Base-by-base conservation (phyloP, 192 early-diverging fungal species). In the Dimargaris cristalligena region DNA sequence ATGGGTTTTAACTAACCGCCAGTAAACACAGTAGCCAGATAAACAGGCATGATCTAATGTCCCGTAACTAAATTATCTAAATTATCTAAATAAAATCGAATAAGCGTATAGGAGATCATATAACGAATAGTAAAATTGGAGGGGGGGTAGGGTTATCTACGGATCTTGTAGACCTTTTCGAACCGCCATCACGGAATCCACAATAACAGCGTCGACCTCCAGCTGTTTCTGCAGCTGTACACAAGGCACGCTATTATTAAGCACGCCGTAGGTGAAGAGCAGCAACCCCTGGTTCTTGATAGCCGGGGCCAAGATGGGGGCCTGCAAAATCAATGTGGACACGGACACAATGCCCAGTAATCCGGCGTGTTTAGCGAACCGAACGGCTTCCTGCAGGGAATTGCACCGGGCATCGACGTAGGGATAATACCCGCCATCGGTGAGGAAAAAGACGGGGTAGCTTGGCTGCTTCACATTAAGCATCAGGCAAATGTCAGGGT, bases 361-460 rank as follows among this genome's bases (percentile, higher is more conserved):
- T 23, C 80, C 77, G 0, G 82, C 75, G 44, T 75, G 75, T 26
- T 80, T 78, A 56, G 88, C 88, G 63, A 94, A 83, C 18, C 79
- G 68, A 41, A 90, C 80, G 0, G 94, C 91, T 1, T 75, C 77
- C 31, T 82, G 78, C 25, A 94, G 70, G 23, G 84, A 85, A 65
- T 91, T 90, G 62, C 81, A 85, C 14, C 94, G 78, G 44, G 71
- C 70, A 62, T 97, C 92, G 2, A 80, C 83, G 70, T 87, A 82
- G 8, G 66, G 71, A 1, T 75, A 65, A 28, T 79, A 80, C 29
- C 90, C 90, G 31, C 80, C 89, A 56, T 90, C 87, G 0, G 91
- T 91, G 59, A 97, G 74, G 70, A 93, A 87, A 65, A 94, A 87
- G n/a, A 94, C 83, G 1, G 91, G 91, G 63, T 88, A 88, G 57